Evolutionary conservation across 495 filamentous ascomycete genomes (phyloP).

Genomic region (Penicillium bialowiezense): DNA sequence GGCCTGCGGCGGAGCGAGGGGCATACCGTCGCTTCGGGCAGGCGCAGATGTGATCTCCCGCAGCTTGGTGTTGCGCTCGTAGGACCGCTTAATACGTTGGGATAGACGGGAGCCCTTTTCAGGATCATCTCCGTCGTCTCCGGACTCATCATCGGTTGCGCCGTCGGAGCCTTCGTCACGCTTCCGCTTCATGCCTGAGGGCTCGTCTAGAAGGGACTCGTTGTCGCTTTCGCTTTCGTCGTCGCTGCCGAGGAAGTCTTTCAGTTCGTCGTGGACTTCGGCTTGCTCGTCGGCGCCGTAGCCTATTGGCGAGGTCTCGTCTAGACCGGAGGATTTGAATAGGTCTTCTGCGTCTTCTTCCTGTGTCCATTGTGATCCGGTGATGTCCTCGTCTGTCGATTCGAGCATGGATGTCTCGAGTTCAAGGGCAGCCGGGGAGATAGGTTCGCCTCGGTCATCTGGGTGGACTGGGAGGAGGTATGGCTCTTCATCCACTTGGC

Average conservation of each 20-base stretch:
- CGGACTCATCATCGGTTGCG: constrained; percentile 26
- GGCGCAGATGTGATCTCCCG: constrained; percentile 45
- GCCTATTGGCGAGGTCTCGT: constrained; percentile 34
- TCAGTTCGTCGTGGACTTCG: constrained; percentile 66
- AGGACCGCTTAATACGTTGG: constrained; percentile 50
- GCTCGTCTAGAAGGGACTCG: constrained; percentile 32
- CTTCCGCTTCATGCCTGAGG: constrained; percentile 38
- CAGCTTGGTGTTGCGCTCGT: constrained; percentile 45
- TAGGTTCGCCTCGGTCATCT: constrained; percentile 50
- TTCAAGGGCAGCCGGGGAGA: constrained; percentile 33
- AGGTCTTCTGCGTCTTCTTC: constrained; percentile 48
- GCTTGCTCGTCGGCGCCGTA: constrained; percentile 48
- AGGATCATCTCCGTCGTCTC: constrained; percentile 28
- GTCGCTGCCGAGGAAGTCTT: constrained; percentile 71
- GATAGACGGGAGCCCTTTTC: constrained; percentile 43
- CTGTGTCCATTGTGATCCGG: constrained; percentile 37
- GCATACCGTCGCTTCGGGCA: constrained; percentile 17
- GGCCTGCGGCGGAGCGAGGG: constrained; percentile 51
- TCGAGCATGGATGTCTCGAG: constrained; percentile 40
- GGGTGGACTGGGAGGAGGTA: constrained; percentile 69
- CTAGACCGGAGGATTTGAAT: constrained; percentile 29
- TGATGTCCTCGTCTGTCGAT: constrained; percentile 40
- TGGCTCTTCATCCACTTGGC: constrained; percentile 65
- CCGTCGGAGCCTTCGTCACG: constrained; percentile 34
- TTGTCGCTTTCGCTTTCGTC: constrained; percentile 56